Conservation (phyloP, 1,284 basidiomycete species). For the Macrocybe sp. region DNA sequence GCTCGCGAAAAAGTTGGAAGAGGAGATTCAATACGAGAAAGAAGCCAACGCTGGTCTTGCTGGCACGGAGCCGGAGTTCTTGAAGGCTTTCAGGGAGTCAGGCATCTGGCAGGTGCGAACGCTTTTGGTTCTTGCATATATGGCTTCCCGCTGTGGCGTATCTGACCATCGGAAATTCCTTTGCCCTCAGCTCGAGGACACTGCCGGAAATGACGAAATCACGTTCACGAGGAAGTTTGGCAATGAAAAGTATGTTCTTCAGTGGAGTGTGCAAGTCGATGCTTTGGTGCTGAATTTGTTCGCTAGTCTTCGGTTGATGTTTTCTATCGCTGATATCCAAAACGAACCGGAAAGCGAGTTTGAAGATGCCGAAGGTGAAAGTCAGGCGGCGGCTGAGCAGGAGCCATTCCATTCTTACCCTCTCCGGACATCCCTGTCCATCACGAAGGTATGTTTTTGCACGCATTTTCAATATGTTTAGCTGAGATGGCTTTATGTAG, state of each 20-base stretch:
- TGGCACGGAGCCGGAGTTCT: constrained; percentile 67
- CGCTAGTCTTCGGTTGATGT: constrained; percentile 72
- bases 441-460: constrained; percentile 67
- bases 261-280: not conserved
- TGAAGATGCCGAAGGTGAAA: constrained; percentile 32
- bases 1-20: constrained; percentile 71
- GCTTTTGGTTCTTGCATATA: constrained; percentile 13
- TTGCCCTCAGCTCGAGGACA: constrained; percentile 61
- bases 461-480: not conserved
- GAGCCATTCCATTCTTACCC: constrained; percentile 50
- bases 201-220: constrained; percentile 78
- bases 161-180: not conserved
- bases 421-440: constrained; percentile 73
- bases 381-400: constrained; percentile 32
- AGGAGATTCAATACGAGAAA: constrained; percentile 86
- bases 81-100: constrained; percentile 70
- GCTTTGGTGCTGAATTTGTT: not conserved
- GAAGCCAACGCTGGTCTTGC: constrained; percentile 42
- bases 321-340: constrained; percentile 76
- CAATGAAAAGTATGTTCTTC: constrained; percentile 72
- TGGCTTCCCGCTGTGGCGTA: not conserved
- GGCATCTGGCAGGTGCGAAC: constrained; percentile 68
- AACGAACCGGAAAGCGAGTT: constrained; percentile 38
- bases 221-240: constrained; percentile 81
- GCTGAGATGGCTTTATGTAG: constrained; percentile 20